phyloP scores from a whole-genome alignment of 768 basidiomycete species.

The Tephrocybe sp. region DNA sequence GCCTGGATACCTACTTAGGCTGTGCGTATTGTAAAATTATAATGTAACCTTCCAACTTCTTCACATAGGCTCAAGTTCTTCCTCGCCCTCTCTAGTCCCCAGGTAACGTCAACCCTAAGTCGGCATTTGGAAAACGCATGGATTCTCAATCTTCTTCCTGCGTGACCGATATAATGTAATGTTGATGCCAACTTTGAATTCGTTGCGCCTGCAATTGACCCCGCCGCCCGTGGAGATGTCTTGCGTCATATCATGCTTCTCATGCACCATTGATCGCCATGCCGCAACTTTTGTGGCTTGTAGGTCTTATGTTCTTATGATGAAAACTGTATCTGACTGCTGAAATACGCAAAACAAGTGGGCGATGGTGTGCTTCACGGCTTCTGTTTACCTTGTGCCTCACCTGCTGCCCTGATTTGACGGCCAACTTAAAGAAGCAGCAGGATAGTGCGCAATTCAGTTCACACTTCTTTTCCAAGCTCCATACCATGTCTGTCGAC shows the following conservation, averaged over 20 bases:
- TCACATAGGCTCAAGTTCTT: too few species aligned
- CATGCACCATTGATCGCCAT: conserved; percentile 8
- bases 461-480: neutral
- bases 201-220: too few species aligned
- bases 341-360: conserved; percentile 5
- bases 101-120: too few species aligned
- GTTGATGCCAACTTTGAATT: too few species aligned
- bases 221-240: neutral
- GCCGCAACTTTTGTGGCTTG: neutral
- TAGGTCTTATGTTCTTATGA: neutral
- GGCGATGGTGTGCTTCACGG: conserved; percentile 19
- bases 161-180: too few species aligned
- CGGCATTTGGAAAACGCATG: too few species aligned
- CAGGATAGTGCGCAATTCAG: neutral
- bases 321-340: neutral
- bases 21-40: too few species aligned
- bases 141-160: too few species aligned
- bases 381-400: conserved; percentile 10
- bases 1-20: too few species aligned
- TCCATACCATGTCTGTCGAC: conserved; percentile 1
- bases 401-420: neutral
- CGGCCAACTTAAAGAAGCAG: neutral
- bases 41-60: too few species aligned
- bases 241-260: conserved; percentile 21
- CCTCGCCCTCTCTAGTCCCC: too few species aligned